Base-by-base conservation (phyloP, 352 stramenopile species). In the Achlya hypogyna region DNA sequence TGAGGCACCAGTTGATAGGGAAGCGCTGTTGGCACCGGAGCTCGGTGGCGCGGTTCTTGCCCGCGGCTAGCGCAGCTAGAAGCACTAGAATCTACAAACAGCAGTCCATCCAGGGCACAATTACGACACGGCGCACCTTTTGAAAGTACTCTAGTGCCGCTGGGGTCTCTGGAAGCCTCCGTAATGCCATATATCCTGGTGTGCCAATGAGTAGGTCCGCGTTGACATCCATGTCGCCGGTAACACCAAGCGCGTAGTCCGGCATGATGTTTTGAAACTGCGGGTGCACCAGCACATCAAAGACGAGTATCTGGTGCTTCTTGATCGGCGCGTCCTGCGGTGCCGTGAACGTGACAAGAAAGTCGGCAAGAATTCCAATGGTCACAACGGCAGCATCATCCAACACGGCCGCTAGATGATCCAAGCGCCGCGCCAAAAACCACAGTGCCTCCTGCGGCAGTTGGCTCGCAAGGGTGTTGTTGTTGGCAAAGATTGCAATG, bases 21-120 rank as follows among this genome's bases (percentile, higher is more conserved):
- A 38, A 64, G 12, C 31, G 32, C 35, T 64, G 34, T 38, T 64
- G 54, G 27, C 35, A 64, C 32, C 52, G 45, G 32, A 64, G 32
- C 28, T 49, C 54, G 27, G 22, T 34, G 20, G 32, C 22, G 20
- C 45, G 9, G 32, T 64, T 64, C 14, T 38, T 35, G 8, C 54
- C 54, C 3, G 32, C 31, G 35, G 32, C 45, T 10, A 47, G 12
- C 5, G 29, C 31, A 10, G 32, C 34, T 9, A 64, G 32, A 20
- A 64, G 8, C 0, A 64, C 35, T 1, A 64, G 35, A 12, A 59
- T 28, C 51, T 59, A 59, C 23, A 6, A 14, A 2, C 0, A 1
- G 12, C 9, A 25, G 47, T 25, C 47, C 10, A 25, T n/a, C 43
- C 22, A 43, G 51, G 51, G 16, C n/a, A n/a, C 14, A n/a, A 38